phyloP scores from a whole-genome alignment of 345 rosid species.

The Gossypium rotundifolium region DNA sequence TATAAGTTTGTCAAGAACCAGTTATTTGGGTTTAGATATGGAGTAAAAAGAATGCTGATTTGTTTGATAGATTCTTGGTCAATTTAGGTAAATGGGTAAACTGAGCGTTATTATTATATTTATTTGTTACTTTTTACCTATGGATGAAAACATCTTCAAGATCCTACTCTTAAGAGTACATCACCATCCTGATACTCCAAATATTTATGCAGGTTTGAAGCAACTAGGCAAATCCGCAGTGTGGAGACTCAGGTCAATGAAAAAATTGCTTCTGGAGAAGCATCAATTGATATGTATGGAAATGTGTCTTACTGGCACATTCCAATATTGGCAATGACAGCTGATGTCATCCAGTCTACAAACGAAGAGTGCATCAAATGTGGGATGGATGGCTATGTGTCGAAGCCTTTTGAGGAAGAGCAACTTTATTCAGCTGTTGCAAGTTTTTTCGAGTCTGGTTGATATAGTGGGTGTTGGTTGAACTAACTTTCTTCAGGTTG shows the following conservation, averaged over 20 bases:
- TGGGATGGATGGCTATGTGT: conserved; percentile 85
- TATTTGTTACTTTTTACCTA: neutral
- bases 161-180: neutral
- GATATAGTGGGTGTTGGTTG: conserved; percentile 18
- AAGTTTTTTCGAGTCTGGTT: conserved; percentile 49
- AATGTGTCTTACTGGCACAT: conserved; percentile 50
- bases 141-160: neutral
- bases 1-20: neutral
- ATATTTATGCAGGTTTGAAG: conserved; percentile 58
- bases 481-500: conserved; percentile 12
- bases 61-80: neutral
- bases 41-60: neutral
- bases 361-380: conserved; percentile 63
- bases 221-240: conserved; percentile 62
- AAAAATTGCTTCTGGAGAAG: conserved; percentile 47
- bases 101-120: neutral
- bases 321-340: conserved; percentile 91
- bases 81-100: neutral
- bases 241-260: conserved; percentile 48
- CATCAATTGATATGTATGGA: conserved; percentile 32
- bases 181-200: neutral
- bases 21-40: neutral
- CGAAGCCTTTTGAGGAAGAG: conserved; percentile 80
- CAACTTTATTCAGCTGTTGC: conserved; percentile 77
- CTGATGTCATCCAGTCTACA: conserved; percentile 83